Percentiles rank a stretch among this genome's conserved stretches.
Conservation (phyloP, 2,329 filamentous ascomycete species). For the Aureobasidium sp. region DNA sequence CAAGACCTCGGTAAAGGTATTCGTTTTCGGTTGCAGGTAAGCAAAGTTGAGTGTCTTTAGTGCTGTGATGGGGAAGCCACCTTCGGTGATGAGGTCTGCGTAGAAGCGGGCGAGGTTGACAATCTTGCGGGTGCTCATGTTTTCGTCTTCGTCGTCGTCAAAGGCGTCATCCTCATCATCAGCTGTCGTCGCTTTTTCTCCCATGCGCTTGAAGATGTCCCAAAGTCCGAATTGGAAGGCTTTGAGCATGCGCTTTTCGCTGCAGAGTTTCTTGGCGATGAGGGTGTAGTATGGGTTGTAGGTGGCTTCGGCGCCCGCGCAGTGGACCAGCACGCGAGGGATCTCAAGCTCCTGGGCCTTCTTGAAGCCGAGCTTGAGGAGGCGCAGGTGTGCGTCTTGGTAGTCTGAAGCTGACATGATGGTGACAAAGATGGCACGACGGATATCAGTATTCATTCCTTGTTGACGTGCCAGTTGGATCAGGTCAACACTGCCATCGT, state of each 20-base stretch:
- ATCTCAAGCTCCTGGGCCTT: slow-evolving; percentile 81
- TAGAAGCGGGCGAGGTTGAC: slow-evolving; percentile 64
- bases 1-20: slow-evolving; percentile 71
- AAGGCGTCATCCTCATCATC: slow-evolving; percentile 51
- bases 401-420: slow-evolving; percentile 80
- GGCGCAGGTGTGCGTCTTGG: slow-evolving; percentile 72
- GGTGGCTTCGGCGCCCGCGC: slow-evolving; percentile 69
- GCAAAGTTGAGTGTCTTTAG: slow-evolving; percentile 68
- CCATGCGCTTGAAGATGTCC: slow-evolving; percentile 76
- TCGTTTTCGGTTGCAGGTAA: slow-evolving; percentile 68
- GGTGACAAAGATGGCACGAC: slow-evolving; percentile 86
- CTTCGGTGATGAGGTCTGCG: slow-evolving; percentile 54
- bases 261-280: slow-evolving; percentile 71
- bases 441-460: slow-evolving; percentile 78
- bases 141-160: slow-evolving; percentile 39
- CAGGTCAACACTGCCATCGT: slow-evolving; percentile 52
- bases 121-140: slow-evolving; percentile 49
- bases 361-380: slow-evolving; percentile 78
- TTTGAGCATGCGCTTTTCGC: slow-evolving; percentile 59
- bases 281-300: slow-evolving; percentile 95
- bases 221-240: slow-evolving; percentile 83
- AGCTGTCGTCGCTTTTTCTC: slow-evolving; percentile 58
- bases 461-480: slow-evolving; percentile 68
- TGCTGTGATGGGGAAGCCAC: slow-evolving; percentile 50
- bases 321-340: slow-evolving; percentile 79